Percentiles rank a stretch among this genome's conserved stretches.
These are phyloP conservation scores for Aristolochia californica DNA, from an alignment of 164 flowering plant species.

Conservation along the genomic window DNA sequence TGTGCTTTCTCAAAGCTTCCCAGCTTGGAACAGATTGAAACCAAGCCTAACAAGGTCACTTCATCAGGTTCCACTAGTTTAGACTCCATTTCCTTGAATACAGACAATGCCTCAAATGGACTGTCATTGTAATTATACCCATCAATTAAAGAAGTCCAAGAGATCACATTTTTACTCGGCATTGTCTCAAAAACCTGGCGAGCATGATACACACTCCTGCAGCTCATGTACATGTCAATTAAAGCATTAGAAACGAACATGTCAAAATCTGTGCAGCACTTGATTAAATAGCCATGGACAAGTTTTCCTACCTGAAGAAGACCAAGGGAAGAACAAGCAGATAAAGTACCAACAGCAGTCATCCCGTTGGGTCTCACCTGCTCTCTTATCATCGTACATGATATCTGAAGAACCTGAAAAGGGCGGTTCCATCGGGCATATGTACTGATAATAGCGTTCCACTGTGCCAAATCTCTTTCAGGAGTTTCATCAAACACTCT, in stretches of 20 bases:
- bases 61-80: slow-evolving; percentile 23
- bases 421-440: slow-evolving; percentile 16
- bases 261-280: slow-evolving; percentile 13
- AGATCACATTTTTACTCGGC: slow-evolving; percentile 24
- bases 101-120: slow-evolving; percentile 16
- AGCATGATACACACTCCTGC: slow-evolving; percentile 19
- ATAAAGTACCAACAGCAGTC: slow-evolving; percentile 21
- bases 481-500: slow-evolving; percentile 24
- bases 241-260: slow-evolving; percentile 26
- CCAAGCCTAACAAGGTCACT: slow-evolving; percentile 20
- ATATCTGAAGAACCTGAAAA: slow-evolving; percentile 13
- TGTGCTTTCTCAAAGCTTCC: slow-evolving; percentile 19
- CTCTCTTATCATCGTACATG: slow-evolving; percentile 12
- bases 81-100: slow-evolving; percentile 25
- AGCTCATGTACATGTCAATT: slow-evolving; percentile 28
- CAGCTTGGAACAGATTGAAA: slow-evolving; percentile 26
- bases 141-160: slow-evolving; percentile 32
- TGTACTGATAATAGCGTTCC: slow-evolving; percentile 25
- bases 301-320: slow-evolving; percentile 19
- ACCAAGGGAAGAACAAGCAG: slow-evolving; percentile 24
- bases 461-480: slow-evolving; percentile 21
- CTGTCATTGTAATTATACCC: slow-evolving; percentile 15
- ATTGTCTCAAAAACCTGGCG: slow-evolving; percentile 18
- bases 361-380: slow-evolving; percentile 19
- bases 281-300: slow-evolving; percentile 22